phyloP scores from a whole-genome alignment of 208 protist species.

The Acanthamoeba sp. region DNA sequence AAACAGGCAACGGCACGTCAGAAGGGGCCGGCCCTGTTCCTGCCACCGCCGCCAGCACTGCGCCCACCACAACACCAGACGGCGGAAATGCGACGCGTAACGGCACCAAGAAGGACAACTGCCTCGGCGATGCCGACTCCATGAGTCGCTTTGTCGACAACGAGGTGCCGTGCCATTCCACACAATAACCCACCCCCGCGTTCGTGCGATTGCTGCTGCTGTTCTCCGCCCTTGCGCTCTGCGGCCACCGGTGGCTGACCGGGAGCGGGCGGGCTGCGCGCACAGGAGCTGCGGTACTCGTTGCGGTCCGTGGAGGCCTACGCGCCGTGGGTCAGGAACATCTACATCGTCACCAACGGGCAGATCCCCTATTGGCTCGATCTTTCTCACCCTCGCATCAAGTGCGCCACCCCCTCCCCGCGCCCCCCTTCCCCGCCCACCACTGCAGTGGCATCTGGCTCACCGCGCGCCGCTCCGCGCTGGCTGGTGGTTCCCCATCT shows the following conservation, averaged over 20 bases:
- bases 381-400: constrained; percentile 79
- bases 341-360: constrained; percentile 97
- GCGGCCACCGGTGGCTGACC: neutral
- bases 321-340: constrained; percentile 94
- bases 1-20: neutral
- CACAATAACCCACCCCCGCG: too few relatives aligned
- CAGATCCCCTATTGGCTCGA: constrained; percentile 90
- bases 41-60: neutral
- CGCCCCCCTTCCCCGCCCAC: too few relatives aligned
- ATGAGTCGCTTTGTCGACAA: constrained; percentile 18
- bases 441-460: too few relatives aligned
- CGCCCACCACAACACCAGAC: neutral
- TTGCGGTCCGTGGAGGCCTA: constrained; percentile 95
- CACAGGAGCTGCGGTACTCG: constrained; percentile 94
- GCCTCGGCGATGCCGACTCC: neutral
- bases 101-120: neutral
- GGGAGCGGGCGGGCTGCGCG: too few relatives aligned
- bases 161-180: too few relatives aligned
- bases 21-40: neutral
- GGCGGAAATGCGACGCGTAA: neutral
- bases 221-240: too few relatives aligned
- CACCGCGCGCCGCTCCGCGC: too few relatives aligned
- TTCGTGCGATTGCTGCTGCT: too few relatives aligned
- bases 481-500: too few relatives aligned
- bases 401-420: too few relatives aligned